A percentile compares a stretch with the other conserved stretches of the same genome.
phyloP scores from a whole-genome alignment of 768 basidiomycete genomes.

The Suillus tomentosus region DNA sequence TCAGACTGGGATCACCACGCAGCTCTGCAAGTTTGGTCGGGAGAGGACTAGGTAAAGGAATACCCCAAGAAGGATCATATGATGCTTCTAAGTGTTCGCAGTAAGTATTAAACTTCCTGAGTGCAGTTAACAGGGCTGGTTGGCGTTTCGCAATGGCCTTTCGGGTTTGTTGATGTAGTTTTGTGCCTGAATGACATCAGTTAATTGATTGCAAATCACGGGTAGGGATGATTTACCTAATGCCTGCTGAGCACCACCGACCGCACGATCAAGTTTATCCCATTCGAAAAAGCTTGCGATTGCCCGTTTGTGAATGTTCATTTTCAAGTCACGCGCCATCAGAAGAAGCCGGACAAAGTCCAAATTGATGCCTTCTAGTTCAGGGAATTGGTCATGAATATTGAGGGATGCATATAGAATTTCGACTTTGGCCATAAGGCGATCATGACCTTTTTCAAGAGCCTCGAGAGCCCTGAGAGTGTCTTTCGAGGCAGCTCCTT shows the following conservation, averaged over 20 bases:
- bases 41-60: conserved; percentile 6
- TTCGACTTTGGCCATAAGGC: conserved; percentile 29
- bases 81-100: not conserved
- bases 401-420: conserved; percentile 38
- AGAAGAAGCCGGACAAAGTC: conserved; percentile 36
- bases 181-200: conserved; percentile 23
- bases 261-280: conserved; percentile 38
- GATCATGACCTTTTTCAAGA: conserved; percentile 24
- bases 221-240: conserved; percentile 5
- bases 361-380: conserved; percentile 31
- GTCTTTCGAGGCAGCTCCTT: conserved; percentile 1
- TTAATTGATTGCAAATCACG: not conserved
- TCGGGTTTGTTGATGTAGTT: conserved; percentile 33
- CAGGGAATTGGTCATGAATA: conserved; percentile 33
- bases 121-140: conserved; percentile 24
- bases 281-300: conserved; percentile 40
- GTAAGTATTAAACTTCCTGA: not conserved
- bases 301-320: conserved; percentile 37
- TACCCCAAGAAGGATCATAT: conserved; percentile 1
- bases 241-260: conserved; percentile 30
- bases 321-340: conserved; percentile 40
- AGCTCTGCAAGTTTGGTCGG: conserved; percentile 1
- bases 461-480: conserved; percentile 15
- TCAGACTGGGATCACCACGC: conserved; percentile 21
- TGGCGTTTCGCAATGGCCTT: conserved; percentile 30